Evolutionary conservation across 2,329 filamentous ascomycete species (phyloP), one percentile per base, ranked within the genome.

Genomic region (Cladosporium sp.): DNA sequence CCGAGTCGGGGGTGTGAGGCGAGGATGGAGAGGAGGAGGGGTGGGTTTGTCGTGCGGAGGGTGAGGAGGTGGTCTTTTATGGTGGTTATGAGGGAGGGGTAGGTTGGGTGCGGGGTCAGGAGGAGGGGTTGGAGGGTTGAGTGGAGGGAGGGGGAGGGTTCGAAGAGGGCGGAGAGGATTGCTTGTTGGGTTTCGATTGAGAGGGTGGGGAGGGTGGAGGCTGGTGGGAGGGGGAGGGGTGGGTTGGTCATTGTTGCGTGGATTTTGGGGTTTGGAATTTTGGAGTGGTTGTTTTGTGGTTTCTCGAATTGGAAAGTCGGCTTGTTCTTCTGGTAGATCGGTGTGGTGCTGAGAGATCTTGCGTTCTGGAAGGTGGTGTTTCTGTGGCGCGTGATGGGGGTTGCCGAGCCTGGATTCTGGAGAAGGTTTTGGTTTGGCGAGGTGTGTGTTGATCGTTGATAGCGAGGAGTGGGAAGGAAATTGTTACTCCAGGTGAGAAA

Each of bases 1-100:
- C 92, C 92, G 8, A 97, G 81, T 2, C 92, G 83, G 0, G 92
- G 92, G 71, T 97, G 92, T 8, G 90, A 87, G 52, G 84, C 85
- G 1, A 97, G 78, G 58, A 96, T 92, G 15, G 79, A 78, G 42
- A 90, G 83, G 0, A 97, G 80, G 60, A 78, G 83, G 50, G 75
- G 67, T 6, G 76, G 80, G 60, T 85, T 80, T 36, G 76, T 75
- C 19, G 77, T 73, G 8, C 80, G 78, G 2, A 92, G 78, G 2
- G 79, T 77, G 10, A 79, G 79, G 54, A 96, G 80, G 64, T 86
- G 81, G 9, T 78, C 69, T 17, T 85, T 83, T 40, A 94, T 80
- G 42, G 83, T 80, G 47, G 82, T 77, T 67, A 96, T 87, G 6
- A 96, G 79, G 35, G 83, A 79, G 7, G 77, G 62, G 73, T 96